Evolutionary conservation across 306 rosid genomes (phyloP).

Genomic region (Dalbergia cultrata): DNA sequence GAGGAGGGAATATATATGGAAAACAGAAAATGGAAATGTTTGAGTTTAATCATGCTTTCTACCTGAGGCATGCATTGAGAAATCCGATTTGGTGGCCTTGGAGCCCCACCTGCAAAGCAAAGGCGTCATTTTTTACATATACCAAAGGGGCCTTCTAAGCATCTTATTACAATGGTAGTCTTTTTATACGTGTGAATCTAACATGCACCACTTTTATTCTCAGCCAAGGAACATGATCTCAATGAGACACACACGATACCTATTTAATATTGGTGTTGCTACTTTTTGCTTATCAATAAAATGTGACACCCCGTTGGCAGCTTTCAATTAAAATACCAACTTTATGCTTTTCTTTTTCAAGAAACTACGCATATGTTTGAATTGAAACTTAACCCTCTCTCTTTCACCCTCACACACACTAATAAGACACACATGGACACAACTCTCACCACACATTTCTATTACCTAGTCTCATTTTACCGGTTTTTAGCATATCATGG

Average conservation of each 20-base stretch:
- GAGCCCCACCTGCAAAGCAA: conserved; percentile 51
- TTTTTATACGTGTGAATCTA: conserved; percentile 52
- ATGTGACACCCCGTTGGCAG: conserved; percentile 37
- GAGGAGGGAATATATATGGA: background rate
- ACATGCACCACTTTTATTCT: conserved; percentile 55
- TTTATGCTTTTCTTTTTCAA: conserved; percentile 42
- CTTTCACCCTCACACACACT: background rate
- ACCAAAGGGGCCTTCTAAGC: conserved; percentile 48
- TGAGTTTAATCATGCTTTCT: conserved; percentile 39
- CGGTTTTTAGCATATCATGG: background rate
- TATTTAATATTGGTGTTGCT: conserved; percentile 29
- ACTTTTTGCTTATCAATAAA: conserved; percentile 44
- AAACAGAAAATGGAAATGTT: conserved; percentile 1
- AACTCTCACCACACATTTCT: conserved; percentile 8
- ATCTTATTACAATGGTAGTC: conserved; percentile 42
- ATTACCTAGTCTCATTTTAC: conserved; percentile 1
- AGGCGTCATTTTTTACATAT: conserved; percentile 45
- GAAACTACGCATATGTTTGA: conserved; percentile 24
- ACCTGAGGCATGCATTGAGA: conserved; percentile 50
- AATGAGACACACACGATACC: conserved; percentile 28
- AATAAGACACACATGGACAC: background rate
- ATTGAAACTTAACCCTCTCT: background rate
- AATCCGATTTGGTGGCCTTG: conserved; percentile 41
- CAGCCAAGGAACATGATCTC: conserved; percentile 74
- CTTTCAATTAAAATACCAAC: conserved; percentile 37